Conservation (phyloP, 805 yeast species). For the Torulaspora maleeae region DNA sequence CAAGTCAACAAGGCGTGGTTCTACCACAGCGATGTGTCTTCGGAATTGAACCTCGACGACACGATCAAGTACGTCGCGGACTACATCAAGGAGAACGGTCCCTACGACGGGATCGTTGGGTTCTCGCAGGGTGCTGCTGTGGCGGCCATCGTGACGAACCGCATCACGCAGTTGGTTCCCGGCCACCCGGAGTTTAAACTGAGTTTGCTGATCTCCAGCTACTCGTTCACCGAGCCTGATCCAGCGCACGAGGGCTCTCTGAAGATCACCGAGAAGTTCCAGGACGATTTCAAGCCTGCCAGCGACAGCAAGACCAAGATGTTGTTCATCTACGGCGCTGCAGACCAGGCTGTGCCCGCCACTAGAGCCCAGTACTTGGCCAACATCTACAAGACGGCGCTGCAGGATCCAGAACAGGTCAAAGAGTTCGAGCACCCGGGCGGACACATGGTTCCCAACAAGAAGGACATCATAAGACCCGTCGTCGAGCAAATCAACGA, state of each 20-base stretch:
- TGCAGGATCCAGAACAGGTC: conserved; percentile 40
- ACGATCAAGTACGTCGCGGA: conserved; percentile 46
- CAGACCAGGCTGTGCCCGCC: conserved; percentile 80
- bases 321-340: conserved; percentile 80
- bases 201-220: conserved; percentile 73
- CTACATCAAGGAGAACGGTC: conserved; percentile 61
- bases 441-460: conserved; percentile 94
- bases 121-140: conserved; percentile 95
- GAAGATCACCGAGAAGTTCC: conserved; percentile 37
- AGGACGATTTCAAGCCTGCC: conserved; percentile 33
- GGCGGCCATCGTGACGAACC: conserved; percentile 62
- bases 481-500: conserved; percentile 38
- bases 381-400: conserved; percentile 41
- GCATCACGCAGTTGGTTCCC: conserved; percentile 52
- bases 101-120: conserved; percentile 84
- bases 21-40: conserved; percentile 46
- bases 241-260: conserved; percentile 33
- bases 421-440: conserved; percentile 78
- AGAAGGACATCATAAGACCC: conserved; percentile 51
- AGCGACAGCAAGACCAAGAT: conserved; percentile 38
- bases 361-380: conserved; percentile 62
- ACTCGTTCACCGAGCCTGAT: conserved; percentile 42
- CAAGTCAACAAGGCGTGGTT: conserved; percentile 69
- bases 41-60: conserved; percentile 48
- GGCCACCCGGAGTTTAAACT: conserved; percentile 52